Conservation (phyloP, 2,329 filamentous ascomycete genomes). For the Colletotrichum horii region DNA sequence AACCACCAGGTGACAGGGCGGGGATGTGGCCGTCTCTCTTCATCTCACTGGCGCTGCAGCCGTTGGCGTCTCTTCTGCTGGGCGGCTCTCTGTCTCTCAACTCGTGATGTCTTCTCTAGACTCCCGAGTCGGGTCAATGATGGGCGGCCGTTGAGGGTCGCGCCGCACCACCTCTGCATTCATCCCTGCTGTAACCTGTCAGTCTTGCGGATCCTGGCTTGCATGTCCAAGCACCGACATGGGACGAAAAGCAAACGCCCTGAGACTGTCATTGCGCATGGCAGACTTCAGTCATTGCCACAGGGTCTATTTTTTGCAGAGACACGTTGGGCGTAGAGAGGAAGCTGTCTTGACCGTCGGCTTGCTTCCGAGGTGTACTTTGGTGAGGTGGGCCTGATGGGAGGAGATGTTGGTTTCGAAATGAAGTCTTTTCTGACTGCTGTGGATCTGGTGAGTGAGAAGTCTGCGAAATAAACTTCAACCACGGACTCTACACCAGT, state of each 20-base stretch:
- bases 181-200: conserved; percentile 7
- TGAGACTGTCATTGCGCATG: not conserved
- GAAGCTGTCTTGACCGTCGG: not conserved
- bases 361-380: not conserved
- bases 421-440: not conserved
- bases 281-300: not conserved
- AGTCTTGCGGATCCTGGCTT: conserved; percentile 12
- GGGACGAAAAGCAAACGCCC: conserved; percentile 8
- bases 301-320: not conserved
- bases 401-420: not conserved
- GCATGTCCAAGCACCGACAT: conserved; percentile 17
- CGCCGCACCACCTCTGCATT: conserved; percentile 3
- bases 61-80: not conserved
- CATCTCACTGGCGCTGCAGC: not conserved
- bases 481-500: not conserved
- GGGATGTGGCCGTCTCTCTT: not conserved
- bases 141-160: not conserved
- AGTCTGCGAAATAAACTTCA: not conserved
- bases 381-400: not conserved
- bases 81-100: not conserved
- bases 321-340: not conserved
- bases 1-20: not conserved
- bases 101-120: not conserved
- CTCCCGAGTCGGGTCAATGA: not conserved
- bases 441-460: not conserved